Evolutionary conservation across 805 yeast genomes (phyloP), one percentile per base, ranked within the genome.

Genomic region (Metschnikowia reukaufii): DNA sequence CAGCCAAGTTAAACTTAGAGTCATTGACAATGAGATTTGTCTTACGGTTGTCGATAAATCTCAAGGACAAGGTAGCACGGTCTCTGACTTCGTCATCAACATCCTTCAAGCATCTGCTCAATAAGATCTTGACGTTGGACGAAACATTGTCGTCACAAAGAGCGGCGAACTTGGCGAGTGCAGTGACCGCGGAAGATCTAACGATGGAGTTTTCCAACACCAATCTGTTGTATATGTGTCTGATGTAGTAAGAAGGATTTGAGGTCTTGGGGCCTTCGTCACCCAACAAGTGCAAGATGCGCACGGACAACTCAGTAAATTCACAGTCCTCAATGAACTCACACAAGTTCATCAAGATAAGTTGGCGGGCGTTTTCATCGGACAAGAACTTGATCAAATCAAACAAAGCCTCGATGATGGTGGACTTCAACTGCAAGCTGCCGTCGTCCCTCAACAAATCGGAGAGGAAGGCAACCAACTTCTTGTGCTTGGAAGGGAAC

Each of bases 271-370:
- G 97, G 51, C 99, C 99, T 67, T 91, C 96, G 55, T 84, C 87
- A 64, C 99, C 99, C 55, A 94, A 78, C 51, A 92, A 68, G 68
- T 91, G 96, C 66, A 94, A 77, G 48, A 94, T 84, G 63, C 98
- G 82, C n/a, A 91, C 96, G 21, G 95, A 82, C 51, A 94, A 81
- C 68, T 90, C 97, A 25, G 96, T 87, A 72, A 78, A 92, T 71
- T 94, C 99, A 72, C 98, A 94, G 74, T 94, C 99, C 70, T 94
- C 99, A 60, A 94, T 94, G 63, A 90, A 91, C 68, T 94, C 99
- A 76, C 98, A 90, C 59, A 94, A 77, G 66, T 85, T 85, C 70
- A 87, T 89, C 61, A 94, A 74, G 18, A 96, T 96, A 40, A 79
- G 67, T 57, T 87, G 94, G 60, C 88, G 81, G 12, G 95, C 88